Conservation (phyloP, 2,329 filamentous ascomycete species). For the Colletotrichum tanaceti region DNA sequence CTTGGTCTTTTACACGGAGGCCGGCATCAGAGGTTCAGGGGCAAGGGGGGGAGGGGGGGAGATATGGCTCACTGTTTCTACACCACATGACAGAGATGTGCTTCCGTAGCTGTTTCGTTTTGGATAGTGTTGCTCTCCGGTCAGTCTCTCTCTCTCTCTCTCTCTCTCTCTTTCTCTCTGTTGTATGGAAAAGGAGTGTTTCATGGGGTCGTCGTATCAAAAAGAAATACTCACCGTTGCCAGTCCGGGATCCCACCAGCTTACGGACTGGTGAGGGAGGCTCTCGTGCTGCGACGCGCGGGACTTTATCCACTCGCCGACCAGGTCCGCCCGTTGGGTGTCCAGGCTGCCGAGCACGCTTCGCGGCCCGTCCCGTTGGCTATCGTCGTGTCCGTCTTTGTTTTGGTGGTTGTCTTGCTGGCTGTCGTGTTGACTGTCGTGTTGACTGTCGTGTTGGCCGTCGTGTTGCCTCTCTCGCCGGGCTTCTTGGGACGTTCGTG, state of each 20-base stretch:
- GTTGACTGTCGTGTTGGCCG: too few relatives aligned
- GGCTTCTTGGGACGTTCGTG: not conserved
- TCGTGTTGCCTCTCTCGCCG: not conserved
- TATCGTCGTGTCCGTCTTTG: not conserved
- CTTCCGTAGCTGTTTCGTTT: conserved; percentile 10
- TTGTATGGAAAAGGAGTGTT: not conserved
- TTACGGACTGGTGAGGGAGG: conserved; percentile 26
- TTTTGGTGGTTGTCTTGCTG: not conserved
- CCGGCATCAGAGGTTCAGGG: too few relatives aligned
- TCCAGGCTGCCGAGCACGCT: conserved; percentile 8
- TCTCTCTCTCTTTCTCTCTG: too few relatives aligned
- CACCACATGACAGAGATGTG: conserved; percentile 29
- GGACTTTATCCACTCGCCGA: conserved; percentile 11
- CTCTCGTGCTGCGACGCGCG: conserved; percentile 18
- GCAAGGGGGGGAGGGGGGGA: not conserved
- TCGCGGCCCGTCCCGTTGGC: not conserved
- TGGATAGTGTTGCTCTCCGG: too few relatives aligned
- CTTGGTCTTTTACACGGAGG: not conserved
- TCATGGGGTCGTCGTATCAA: not conserved
- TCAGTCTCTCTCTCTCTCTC: not conserved
- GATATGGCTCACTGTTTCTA: conserved; percentile 17
- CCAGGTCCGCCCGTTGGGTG: conserved; percentile 8
- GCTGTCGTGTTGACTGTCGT: too few relatives aligned
- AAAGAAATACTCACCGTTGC: conserved; percentile 6
- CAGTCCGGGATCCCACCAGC: conserved; percentile 31